Evolutionary conservation across 257 asterid genomes (phyloP), one percentile per base, ranked within the genome.

Genomic region (Solanum neorickii): DNA sequence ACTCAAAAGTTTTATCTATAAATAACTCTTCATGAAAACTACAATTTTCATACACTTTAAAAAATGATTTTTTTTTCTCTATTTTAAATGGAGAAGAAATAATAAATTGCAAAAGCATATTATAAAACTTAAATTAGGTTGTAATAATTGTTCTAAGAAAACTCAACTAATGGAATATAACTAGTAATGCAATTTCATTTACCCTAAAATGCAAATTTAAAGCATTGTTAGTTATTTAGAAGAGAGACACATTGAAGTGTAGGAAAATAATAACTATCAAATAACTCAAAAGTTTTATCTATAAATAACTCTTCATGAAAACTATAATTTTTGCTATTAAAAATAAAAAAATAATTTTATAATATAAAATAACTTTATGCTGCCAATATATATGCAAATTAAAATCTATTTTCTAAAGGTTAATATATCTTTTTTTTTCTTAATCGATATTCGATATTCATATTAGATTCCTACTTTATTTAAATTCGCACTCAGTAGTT

Each of bases 401-500:
- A 7, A 59, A 59, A 3, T 20, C 1, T 59, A 59, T 59, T 59
- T 59, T 7, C 25, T 18, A 59, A 20, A 59, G 25, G 2, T 2
- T 18, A 52, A 52, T 18, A 52, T 52, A 5, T 52, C 3, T 52
- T 18, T 52, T 6, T 7, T 10, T 52, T 52, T 52, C 0, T 23
- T 9, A 52, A 18, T 0, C 1, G n/a, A 0, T 52, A 15, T 49
- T 15, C 11, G 0, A 0, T 52, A 52, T 52, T 18, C 11, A 52
- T 2, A 7, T 52, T 52, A 18, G 11, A 52, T 8, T 18, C 1
- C n/a, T 3, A 52, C 0, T 52, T 7, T 18, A 18, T 52, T 52
- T 1, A 5, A 16, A 52, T 52, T 52, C 1, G n/a, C 10, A 52
- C 9, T 0, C 0, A 10, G 0, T 18, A 52, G 11, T 52, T 18